Conservation (phyloP, 768 basidiomycete species). For the Phaeotremella fagi region DNA sequence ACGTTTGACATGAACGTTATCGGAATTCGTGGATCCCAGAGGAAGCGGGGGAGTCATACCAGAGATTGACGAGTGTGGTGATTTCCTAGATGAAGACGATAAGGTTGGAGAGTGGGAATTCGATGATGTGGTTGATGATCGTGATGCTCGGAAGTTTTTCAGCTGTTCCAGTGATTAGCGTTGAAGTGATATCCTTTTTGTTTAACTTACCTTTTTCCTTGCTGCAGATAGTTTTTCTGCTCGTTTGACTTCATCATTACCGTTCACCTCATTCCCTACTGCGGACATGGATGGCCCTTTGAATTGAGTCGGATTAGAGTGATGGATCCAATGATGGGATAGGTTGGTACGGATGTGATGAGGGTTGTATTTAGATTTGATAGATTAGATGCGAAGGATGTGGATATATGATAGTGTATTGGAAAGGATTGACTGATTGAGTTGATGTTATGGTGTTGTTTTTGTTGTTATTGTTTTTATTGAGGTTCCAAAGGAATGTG, state of each 20-base stretch:
- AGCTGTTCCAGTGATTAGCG: conserved; percentile 11
- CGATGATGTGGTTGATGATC: conserved; percentile 17
- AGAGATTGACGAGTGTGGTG: conserved; percentile 1
- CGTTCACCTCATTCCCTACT: background rate
- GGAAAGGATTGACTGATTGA: too few species aligned
- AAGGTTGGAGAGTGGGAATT: conserved; percentile 1
- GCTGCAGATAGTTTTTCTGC: conserved; percentile 30
- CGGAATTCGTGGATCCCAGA: conserved; percentile 6
- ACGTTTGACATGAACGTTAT: conserved; percentile 7
- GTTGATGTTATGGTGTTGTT: too few species aligned
- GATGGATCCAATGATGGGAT: too few species aligned
- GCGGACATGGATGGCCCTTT: background rate
- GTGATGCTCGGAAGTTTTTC: conserved; percentile 29
- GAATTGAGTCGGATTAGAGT: background rate
- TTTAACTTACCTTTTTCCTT: conserved; percentile 24
- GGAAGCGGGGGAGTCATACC: conserved; percentile 5
- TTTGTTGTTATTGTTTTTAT: too few species aligned
- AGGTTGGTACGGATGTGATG: too few species aligned
- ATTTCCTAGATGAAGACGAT: conserved; percentile 6
- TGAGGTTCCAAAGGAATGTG: too few species aligned
- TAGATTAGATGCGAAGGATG: too few species aligned
- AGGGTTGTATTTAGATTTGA: too few species aligned
- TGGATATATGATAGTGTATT: too few species aligned
- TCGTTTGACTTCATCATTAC: conserved; percentile 14
- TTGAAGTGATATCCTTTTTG: background rate